Evolutionary conservation across 1,139 yeast genomes (phyloP), one percentile per base, ranked within the genome.

Genomic region (Protomyces pachydermus): DNA sequence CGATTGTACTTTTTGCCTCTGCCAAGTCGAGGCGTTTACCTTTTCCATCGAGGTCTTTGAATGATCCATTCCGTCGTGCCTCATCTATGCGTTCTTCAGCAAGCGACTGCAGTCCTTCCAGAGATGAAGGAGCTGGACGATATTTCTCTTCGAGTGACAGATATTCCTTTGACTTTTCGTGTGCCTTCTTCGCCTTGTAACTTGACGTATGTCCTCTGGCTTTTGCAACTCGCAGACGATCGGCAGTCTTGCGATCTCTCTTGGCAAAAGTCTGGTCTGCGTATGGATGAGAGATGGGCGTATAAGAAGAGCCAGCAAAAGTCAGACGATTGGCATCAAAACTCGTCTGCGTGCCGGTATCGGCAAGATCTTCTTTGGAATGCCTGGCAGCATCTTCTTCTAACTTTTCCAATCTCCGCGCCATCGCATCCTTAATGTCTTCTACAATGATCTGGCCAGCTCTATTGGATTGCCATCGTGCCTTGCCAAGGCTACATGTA

Each of bases 61-160:
- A 90, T 52, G 82, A 85, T 0, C 97, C 96, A 48, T 83, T 79
- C 65, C 84, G 81, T 67, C 87, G 83, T 1, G 87, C 85, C 23
- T 88, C 91, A 71, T 86, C 89, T 28, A 90, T 88, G 60, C 84
- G 78, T 52, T 84, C 84, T 66, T 88, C 88, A 0, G 96, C 96
- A 57, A 89, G 71, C 0, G 88, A 82, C 60, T 80, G 82, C 25
- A 87, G 83, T 0, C 83, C 78, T 20, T 83, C 81, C 56, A 81
- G 76, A 1, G 82, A 79, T 0, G 82, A 77, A 1, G 84, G 77
- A 50, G 85, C 74, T 32, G 64, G 64, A 42, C 54, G 61, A 39
- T 63, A 60, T 35, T 60, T 54, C 12, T 65, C 62, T 58, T 65
- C 68, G n/a, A 58, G 32, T n/a, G 62, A 54, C 20, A 51, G 45